phyloP scores from a whole-genome alignment of 2,329 filamentous ascomycete genomes.

The Purpureocillium lavendulum region DNA sequence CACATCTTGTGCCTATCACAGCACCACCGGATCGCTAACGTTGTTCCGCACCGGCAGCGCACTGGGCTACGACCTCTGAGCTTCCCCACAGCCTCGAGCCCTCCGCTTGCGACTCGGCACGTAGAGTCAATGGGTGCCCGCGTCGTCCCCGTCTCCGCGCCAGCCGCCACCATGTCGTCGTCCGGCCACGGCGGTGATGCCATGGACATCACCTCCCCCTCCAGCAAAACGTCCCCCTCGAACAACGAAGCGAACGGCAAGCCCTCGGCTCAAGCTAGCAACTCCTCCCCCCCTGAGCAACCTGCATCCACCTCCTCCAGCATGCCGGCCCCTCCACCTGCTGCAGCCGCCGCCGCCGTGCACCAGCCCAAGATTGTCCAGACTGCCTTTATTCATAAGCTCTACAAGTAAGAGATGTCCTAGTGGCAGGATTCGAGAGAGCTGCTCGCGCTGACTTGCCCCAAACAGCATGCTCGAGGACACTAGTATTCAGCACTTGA shows the following conservation, averaged over 20 bases:
- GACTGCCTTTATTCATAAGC: slow-evolving; percentile 97
- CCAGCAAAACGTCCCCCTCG: slow-evolving; percentile 29
- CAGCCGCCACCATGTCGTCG: slow-evolving; percentile 50
- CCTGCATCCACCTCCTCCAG: slow-evolving; percentile 21
- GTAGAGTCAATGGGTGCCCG: slow-evolving; percentile 27
- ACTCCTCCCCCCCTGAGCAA: slow-evolving; percentile 30
- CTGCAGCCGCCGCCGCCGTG: slow-evolving; percentile 57
- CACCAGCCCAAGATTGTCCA: slow-evolving; percentile 97
- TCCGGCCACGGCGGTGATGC: slow-evolving; percentile 50
- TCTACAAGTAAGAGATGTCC: slow-evolving; percentile 71
- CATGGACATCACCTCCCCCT: slow-evolving; percentile 53
- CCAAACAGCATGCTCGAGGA: slow-evolving; percentile 92
- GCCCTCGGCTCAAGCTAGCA: slow-evolving; percentile 8
- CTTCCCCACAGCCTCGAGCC: slow-evolving; percentile 18
- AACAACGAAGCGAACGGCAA: slow-evolving; percentile 33
- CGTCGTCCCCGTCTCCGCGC: slow-evolving; percentile 49
- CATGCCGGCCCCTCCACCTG: slow-evolving; percentile 43
- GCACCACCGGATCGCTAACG: slow-evolving; percentile 12
- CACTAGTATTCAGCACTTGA: slow-evolving; percentile 83
- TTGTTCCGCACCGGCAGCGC: slow-evolving; percentile 27
- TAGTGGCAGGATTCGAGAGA: slow-evolving; percentile 3
- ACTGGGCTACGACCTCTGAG: slow-evolving; percentile 46
- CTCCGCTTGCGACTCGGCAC: slow-evolving; percentile 29
- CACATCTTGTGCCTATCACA: slow-evolving; percentile 4
- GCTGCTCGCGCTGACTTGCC: no score